Base-by-base conservation (phyloP, 2,329 filamentous ascomycete species). In the Podosphaera fusca region DNA sequence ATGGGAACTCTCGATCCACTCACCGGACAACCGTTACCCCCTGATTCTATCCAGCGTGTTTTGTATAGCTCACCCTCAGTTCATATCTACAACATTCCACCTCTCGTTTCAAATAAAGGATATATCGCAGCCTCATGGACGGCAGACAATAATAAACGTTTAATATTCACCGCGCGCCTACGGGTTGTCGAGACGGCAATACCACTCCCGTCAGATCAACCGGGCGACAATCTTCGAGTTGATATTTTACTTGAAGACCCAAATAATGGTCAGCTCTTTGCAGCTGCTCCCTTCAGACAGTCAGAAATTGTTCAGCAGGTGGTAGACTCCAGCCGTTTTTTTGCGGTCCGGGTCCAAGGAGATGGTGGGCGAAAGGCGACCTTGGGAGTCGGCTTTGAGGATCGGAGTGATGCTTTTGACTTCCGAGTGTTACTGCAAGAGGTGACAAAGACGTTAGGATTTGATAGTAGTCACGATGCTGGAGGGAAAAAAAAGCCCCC, bases 71-170 rank as follows among this genome's bases (percentile, higher is more conserved):
- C 82, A 61, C 73, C 76, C 64, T 74, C 76, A 61, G 83, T 92
- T 61, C 86, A 94, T 73, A 78, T 94, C 73, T 95, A 94, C 75
- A 81, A 84, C 66, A 88, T 94, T 68, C 87, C 87, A 21, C 87
- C 87, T 31, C 74, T 88, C 58, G 76, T 82, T 50, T 84, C 82
- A 21, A 87, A 81, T 64, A 84, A 84, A 68, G 87, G 87, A 68
- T 85, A 94, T 74, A 77, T 76, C 40, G 87, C 88, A 59, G 75
- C 81, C 10, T 72, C 77, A 61, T 95, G 87, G 87, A 94, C 87
- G 34, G 73, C 74, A 52, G 77, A 82, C 59, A 77, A 80, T 59
- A 76, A 79, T 63, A 73, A 73, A 45, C 79, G 82, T 42, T 81
- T 87, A 67, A 94, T 94, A 71, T 94, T 94, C 73, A 90, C 86